A percentile compares a stretch with the other conserved stretches of the same genome.
Evolutionary conservation across 225 moss, liverwort and hornwort genomes (phyloP).

Genomic region (Bryum argenteum): DNA sequence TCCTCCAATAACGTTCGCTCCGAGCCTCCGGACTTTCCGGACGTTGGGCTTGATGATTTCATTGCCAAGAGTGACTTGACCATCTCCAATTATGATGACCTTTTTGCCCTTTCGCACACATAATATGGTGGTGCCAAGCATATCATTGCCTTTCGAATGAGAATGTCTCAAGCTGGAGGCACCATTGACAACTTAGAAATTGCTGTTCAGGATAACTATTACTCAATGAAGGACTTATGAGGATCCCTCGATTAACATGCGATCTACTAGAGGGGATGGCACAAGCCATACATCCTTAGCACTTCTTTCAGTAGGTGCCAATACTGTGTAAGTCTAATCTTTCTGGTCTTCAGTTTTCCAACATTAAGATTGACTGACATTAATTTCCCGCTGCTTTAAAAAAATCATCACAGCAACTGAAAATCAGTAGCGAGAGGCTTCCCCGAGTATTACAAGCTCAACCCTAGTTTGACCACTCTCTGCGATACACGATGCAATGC

Average conservation of each 20-base stretch:
- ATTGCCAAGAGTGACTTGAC: constrained; percentile 83
- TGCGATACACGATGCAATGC: neutral
- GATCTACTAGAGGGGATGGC: too few relatives aligned
- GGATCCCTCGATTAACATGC: neutral
- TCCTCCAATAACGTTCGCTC: constrained; percentile 82
- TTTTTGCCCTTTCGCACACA: constrained; percentile 83
- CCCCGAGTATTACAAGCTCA: constrained; percentile 5
- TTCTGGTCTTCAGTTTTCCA: too few relatives aligned
- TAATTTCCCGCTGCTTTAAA: neutral
- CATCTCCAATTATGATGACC: constrained; percentile 90
- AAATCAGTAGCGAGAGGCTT: neutral
- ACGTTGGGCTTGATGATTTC: constrained; percentile 97
- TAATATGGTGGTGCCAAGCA: constrained; percentile 87
- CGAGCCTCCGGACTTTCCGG: constrained; percentile 89
- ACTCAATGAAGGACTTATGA: neutral
- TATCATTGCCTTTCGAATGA: constrained; percentile 62
- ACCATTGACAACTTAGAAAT: constrained; percentile 22
- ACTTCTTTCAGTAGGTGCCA: too few relatives aligned
- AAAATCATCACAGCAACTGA: neutral
- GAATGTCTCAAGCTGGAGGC: constrained; percentile 40
- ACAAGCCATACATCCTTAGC: too few relatives aligned
- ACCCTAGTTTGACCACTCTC: constrained; percentile 26
- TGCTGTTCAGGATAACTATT: neutral
- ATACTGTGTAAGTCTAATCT: too few relatives aligned
- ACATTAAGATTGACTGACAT: neutral